Conservation (phyloP, 345 rosid genomes). For the Eucalyptus rudis region DNA sequence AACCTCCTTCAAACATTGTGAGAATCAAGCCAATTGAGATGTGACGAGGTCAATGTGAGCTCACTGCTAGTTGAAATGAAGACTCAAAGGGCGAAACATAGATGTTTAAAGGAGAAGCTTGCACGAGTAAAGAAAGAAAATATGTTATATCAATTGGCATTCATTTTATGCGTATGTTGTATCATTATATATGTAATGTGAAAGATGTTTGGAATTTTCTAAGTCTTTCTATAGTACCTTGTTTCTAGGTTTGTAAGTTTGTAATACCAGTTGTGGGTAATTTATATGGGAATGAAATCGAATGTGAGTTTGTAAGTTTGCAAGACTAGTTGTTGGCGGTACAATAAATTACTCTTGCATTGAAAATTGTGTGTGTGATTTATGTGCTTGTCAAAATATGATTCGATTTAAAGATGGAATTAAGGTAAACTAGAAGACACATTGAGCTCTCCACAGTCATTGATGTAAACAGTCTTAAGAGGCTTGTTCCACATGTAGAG, state of each 20-base stretch:
- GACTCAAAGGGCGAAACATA: too few relatives aligned
- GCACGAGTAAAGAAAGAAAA: too few relatives aligned
- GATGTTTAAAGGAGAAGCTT: too few relatives aligned
- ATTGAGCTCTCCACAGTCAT: conserved; percentile 68
- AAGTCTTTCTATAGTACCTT: too few relatives aligned
- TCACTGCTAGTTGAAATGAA: too few relatives aligned
- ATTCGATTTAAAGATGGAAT: background rate
- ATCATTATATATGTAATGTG: background rate
- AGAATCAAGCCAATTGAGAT: too few relatives aligned
- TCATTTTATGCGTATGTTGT: too few relatives aligned
- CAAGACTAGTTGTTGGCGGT: background rate
- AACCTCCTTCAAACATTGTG: too few relatives aligned
- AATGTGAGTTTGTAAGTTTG: background rate
- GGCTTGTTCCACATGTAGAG: conserved; percentile 56
- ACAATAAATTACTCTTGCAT: background rate
- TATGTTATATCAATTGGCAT: too few relatives aligned
- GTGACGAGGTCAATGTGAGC: too few relatives aligned
- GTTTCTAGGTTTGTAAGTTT: background rate
- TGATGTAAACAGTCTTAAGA: conserved; percentile 54
- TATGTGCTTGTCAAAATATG: background rate
- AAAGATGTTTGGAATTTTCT: too few relatives aligned
- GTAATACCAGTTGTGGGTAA: background rate
- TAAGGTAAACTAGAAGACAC: conserved; percentile 60
- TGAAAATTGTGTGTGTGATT: background rate
- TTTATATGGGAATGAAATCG: background rate